Evolutionary conservation across 305 asterid species (phyloP).

Genomic region (Stenogyne calaminthoides): DNA sequence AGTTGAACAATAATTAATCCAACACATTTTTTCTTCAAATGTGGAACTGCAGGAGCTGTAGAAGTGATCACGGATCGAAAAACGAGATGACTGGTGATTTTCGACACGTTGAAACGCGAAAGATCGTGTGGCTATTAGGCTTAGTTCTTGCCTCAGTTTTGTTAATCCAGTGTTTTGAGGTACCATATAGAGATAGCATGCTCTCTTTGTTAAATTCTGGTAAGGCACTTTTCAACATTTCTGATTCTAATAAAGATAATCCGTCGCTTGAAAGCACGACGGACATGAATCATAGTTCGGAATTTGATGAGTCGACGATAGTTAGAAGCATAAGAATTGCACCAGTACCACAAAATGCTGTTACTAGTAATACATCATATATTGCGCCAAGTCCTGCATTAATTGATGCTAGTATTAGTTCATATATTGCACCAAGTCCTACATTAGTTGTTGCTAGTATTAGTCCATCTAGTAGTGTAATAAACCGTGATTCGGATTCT

Average conservation of each 20-base stretch:
- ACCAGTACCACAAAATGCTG: conserved; percentile 25
- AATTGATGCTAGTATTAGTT: no score
- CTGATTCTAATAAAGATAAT: not conserved
- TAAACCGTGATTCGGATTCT: not conserved
- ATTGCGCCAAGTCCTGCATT: not conserved
- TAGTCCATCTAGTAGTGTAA: conserved; percentile 8
- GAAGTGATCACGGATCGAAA: not conserved
- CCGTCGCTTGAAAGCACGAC: not conserved
- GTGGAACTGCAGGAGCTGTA: conserved; percentile 8
- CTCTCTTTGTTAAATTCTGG: conserved; percentile 38
- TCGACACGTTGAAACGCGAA: conserved; percentile 38
- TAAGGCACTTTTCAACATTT: conserved; percentile 24
- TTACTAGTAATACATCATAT: not conserved
- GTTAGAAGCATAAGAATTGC: conserved; percentile 22
- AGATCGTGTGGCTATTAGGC: conserved; percentile 43
- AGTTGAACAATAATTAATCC: not conserved
- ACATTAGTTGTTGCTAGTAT: not conserved
- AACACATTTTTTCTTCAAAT: not conserved
- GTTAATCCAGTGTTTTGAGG: conserved; percentile 50
- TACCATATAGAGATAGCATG: conserved; percentile 47
- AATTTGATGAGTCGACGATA: not conserved
- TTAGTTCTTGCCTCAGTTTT: conserved; percentile 46
- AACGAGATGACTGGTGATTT: conserved; percentile 37
- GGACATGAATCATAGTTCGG: conserved; percentile 10
- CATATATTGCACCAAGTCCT: not conserved